Evolutionary conservation across 202 grass and related monocot genomes (phyloP).

Genomic region (Digitaria exilis): DNA sequence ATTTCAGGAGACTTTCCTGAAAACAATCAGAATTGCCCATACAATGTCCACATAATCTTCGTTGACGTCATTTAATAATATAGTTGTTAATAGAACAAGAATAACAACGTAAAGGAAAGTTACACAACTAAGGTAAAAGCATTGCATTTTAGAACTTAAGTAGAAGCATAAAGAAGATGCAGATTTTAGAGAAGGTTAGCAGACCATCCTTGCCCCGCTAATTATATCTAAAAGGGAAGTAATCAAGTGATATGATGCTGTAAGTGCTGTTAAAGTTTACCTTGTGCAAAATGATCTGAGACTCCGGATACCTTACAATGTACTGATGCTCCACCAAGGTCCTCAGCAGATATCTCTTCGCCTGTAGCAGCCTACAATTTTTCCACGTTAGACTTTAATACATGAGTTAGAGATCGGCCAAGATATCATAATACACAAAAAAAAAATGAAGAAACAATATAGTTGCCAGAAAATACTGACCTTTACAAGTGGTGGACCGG

Average conservation of each 20-base stretch:
- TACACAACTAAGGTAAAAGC: neutral
- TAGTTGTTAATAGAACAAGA: conserved; percentile 20
- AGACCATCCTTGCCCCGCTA: neutral
- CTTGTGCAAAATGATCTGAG: conserved; percentile 96
- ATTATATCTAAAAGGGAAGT: neutral
- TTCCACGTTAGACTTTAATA: conserved; percentile 33
- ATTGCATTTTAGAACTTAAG: conserved; percentile 2
- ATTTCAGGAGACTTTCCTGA: neutral
- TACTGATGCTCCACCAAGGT: conserved; percentile 94
- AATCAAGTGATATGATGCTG: neutral
- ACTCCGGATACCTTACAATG: conserved; percentile 99
- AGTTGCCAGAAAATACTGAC: conserved; percentile 40
- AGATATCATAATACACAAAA: conserved; percentile 21
- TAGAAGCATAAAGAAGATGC: neutral
- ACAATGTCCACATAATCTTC: neutral
- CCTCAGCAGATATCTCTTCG: conserved; percentile 95
- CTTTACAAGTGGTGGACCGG: conserved; percentile 96
- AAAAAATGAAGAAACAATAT: conserved; percentile 27
- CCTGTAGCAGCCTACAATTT: conserved; percentile 92
- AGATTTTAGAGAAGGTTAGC: neutral
- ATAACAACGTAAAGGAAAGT: neutral
- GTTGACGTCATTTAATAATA: neutral
- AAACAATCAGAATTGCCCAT: neutral
- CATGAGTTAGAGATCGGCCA: neutral
- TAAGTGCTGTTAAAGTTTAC: conserved; percentile 43